Base-by-base conservation (phyloP, 768 basidiomycete genomes). In the Dacryopinax spathularia region DNA sequence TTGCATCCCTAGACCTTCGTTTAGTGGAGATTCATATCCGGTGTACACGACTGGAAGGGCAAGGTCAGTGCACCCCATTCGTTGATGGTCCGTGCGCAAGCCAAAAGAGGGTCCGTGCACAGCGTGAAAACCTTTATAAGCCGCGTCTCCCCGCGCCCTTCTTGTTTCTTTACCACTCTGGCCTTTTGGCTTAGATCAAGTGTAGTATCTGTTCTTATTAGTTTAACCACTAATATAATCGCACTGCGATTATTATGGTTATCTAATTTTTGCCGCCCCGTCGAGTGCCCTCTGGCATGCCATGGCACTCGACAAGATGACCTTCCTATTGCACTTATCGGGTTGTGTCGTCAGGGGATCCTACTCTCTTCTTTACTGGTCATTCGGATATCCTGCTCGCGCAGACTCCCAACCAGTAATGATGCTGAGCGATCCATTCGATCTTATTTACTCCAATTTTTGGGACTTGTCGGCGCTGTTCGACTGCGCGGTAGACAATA, bases 111-210 rank as follows among this genome's bases (percentile, higher is more conserved):
- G 36, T 37, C 36, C 36, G 36, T 37, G 36, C 36, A n/a, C n/a
- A n/a, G 48, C 48, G 25, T 56, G 5, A 18, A 56, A 27, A 9
- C 18, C 6, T 18, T 25, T 20, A 56, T 56, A 56, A 56, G 29
- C 25, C 9, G 9, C 48, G 9, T 13, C 13, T 6, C 18, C 48
- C 48, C 48, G 48, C 48, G 25, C 48, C 48, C 13, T 56, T 27
- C 48, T 20, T 10, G 48, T 56, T 65, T 64, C 76, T 69, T 84
- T 79, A 86, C 86, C 86, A 87, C 86, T 88, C 86, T 87, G 86
- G 86, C 85, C 87, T 88, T 86, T 88, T 89, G 87, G 88, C 88
- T 89, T 89, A 88, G 88, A 89, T 89, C 87, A 89, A 89, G 88
- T 89, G 88, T 89, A 89, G 88, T 89, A 90, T 89, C 87, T 90